Base-by-base conservation (phyloP, 139 green algal species). In the Ostreobium quekettii region DNA sequence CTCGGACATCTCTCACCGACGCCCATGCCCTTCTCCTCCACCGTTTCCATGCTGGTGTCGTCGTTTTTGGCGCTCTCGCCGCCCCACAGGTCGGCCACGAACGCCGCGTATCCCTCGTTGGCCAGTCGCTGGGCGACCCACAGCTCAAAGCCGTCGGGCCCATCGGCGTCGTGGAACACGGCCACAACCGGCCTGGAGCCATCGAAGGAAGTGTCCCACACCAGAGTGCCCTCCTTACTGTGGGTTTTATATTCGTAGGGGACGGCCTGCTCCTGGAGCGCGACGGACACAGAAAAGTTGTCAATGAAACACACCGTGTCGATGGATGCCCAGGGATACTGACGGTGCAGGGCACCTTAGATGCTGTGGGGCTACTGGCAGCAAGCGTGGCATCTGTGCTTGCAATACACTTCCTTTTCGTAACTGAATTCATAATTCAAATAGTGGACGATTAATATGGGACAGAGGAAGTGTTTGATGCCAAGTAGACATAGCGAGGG, bases 151-250 rank as follows among this genome's bases (percentile, higher is more conserved):
- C 53, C 61, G 19, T 4, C 26, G 4, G 53, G 22, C 7, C 61
- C 61, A 68, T 68, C 61, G 37, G 37, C 49, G n/a, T 68, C 61
- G 19, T 36, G 61, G 42, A 30, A 36, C 35, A 68, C 35, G 61
- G 53, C 5, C 4, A 68, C 61, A 22, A 56, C 24, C 32, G 61
- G 36, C 24, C 11, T n/a, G 15, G 61, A 38, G 11, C 42, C 42
- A 11, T 53, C 42, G 15, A 53, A 26, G 19, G 42, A 26, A 11
- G 42, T 53, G 42, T 53, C 42, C 11, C 19, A 53, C 15, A 19
- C 42, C 15, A 53, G 19, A 19, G 11, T 11, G 19, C 42, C 42
- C 42, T 53, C 42, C 15, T 26, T 26, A 19, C 19, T 53, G 19
- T 53, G 11, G 15, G 19, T 19, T 26, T 19, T 19, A 11, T 11